Conservation (phyloP, 108 stramenopile genomes). For the Discostella stelligeroides region DNA sequence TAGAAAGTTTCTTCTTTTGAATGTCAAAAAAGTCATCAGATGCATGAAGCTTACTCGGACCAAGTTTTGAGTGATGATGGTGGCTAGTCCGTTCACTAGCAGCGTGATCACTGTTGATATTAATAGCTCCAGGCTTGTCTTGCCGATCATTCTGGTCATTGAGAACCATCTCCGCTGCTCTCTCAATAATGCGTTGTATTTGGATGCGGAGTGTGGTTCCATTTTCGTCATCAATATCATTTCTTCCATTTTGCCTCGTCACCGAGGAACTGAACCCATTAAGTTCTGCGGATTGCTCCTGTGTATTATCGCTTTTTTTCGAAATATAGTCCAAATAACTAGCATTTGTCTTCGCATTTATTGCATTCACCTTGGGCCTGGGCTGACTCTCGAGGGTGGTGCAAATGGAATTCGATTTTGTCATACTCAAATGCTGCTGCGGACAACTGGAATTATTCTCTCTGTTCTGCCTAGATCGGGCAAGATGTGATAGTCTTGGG, state of each 20-base stretch:
- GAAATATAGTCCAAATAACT: constrained; percentile 34
- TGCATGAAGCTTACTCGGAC: neutral
- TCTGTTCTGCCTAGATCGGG: constrained; percentile 14
- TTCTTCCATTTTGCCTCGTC: neutral
- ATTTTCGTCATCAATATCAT: constrained; percentile 27
- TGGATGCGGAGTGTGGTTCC: constrained; percentile 19
- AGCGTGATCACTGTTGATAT: neutral
- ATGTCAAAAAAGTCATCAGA: neutral
- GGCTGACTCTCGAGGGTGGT: neutral
- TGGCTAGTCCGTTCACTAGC: neutral
- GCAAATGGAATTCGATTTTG: neutral
- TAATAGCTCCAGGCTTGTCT: neutral
- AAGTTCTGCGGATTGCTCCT: neutral
- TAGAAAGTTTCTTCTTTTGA: constrained; percentile 1
- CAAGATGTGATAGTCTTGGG: constrained; percentile 22
- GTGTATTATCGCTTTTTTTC: constrained; percentile 2
- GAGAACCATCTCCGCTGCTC: constrained; percentile 36
- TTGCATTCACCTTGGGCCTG: neutral
- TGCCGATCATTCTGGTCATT: constrained; percentile 1
- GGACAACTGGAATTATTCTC: neutral
- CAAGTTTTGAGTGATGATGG: neutral
- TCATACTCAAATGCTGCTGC: neutral
- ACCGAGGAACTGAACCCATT: neutral
- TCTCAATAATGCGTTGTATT: constrained; percentile 29
- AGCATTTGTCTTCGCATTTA: neutral